Conservation (phyloP, 352 stramenopile species). For the Phytophthora sp. region DNA sequence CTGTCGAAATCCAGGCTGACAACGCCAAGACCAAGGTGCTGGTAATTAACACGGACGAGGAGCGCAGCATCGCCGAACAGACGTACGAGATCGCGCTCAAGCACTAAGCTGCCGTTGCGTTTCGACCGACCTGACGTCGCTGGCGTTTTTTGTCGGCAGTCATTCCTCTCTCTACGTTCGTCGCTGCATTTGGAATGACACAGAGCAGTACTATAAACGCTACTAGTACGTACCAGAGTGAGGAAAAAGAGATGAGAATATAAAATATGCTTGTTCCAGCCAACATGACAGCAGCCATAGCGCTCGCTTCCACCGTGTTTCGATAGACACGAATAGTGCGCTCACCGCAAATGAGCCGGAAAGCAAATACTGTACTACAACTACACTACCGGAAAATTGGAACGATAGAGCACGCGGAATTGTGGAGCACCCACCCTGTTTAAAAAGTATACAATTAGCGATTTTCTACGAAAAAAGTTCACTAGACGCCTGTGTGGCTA, state of each 20-base stretch:
- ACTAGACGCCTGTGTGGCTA: too few species aligned
- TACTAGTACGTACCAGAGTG: background rate
- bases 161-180: conserved; percentile 9
- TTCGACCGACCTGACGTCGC: background rate
- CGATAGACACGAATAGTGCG: too few species aligned
- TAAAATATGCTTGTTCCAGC: conserved; percentile 36
- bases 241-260: conserved; percentile 21
- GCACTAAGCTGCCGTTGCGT: conserved; percentile 28
- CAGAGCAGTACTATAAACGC: conserved; percentile 1
- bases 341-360: too few species aligned
- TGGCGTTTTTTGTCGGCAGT: conserved; percentile 19
- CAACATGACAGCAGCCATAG: too few species aligned
- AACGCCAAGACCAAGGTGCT: conserved; percentile 71
- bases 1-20: conserved; percentile 62
- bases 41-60: conserved; percentile 91
- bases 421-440: too few species aligned
- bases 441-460: too few species aligned
- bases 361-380: too few species aligned
- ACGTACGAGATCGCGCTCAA: conserved; percentile 71
- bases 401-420: too few species aligned
- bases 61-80: conserved; percentile 89
- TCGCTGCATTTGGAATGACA: conserved; percentile 14
- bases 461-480: too few species aligned
- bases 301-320: too few species aligned
- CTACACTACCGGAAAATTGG: too few species aligned